Evolutionary conservation across 352 stramenopile species (phyloP).

Genomic region (Pythium plurisporium): DNA sequence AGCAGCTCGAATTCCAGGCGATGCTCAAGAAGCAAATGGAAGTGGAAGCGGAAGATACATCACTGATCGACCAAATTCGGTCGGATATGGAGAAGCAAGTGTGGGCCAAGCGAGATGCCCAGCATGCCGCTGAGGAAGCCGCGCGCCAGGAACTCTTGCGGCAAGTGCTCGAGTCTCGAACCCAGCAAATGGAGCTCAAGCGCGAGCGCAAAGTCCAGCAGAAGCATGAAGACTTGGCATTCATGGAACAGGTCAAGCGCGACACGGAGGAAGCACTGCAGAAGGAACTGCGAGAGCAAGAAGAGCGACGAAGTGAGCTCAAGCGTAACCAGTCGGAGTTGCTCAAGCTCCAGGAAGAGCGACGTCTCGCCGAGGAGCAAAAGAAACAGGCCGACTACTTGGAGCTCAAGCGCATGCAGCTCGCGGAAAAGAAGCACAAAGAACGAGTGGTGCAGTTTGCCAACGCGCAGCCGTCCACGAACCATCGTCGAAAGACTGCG

Average conservation of each 20-base stretch:
- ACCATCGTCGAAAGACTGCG: constrained; percentile 65
- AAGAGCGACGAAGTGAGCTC: constrained; percentile 51
- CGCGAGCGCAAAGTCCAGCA: constrained; percentile 28
- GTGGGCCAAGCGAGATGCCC: constrained; percentile 68
- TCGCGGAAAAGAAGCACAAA: constrained; percentile 72
- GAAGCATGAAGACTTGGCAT: constrained; percentile 46
- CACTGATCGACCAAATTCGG: constrained; percentile 61
- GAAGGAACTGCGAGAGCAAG: constrained; percentile 73
- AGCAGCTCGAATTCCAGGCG: constrained; percentile 70
- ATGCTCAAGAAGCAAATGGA: constrained; percentile 78
- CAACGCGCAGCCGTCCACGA: constrained; percentile 36
- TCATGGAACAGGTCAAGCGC: constrained; percentile 61
- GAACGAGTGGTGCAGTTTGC: constrained; percentile 60
- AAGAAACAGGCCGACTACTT: constrained; percentile 66
- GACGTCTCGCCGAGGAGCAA: constrained; percentile 43
- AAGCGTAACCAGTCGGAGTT: constrained; percentile 68
- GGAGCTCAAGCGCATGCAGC: constrained; percentile 74
- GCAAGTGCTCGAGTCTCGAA: constrained; percentile 59
- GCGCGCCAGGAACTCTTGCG: constrained; percentile 66
- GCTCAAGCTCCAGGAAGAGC: constrained; percentile 53
- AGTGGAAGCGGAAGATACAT: constrained; percentile 60
- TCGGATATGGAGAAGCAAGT: constrained; percentile 80
- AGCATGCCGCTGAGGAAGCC: constrained; percentile 65
- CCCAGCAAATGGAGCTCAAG: constrained; percentile 52
- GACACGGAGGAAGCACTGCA: constrained; percentile 73